Evolutionary conservation across 1,139 yeast genomes (phyloP).

Genomic region (Nakaseomyces nivariensis): DNA sequence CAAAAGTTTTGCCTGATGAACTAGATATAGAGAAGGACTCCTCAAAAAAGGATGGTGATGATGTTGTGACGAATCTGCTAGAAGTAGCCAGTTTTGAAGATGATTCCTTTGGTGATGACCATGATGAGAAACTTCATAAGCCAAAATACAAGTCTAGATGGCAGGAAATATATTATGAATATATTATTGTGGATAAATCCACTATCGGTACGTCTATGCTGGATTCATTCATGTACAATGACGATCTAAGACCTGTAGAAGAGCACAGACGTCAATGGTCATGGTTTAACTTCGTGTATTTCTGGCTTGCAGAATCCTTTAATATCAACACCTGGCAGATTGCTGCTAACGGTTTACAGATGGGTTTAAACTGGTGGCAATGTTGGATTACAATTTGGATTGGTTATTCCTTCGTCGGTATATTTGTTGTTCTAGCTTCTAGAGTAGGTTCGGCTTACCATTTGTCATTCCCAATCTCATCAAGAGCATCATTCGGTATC

Average conservation of each 20-base stretch:
- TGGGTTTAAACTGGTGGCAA: slow-evolving; percentile 82
- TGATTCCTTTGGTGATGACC: slow-evolving; percentile 1
- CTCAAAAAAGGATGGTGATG: background rate
- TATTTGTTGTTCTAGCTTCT: slow-evolving; percentile 54
- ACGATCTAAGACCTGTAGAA: slow-evolving; percentile 66
- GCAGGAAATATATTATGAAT: slow-evolving; percentile 18
- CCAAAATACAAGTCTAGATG: slow-evolving; percentile 15
- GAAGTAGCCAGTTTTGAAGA: slow-evolving; percentile 1
- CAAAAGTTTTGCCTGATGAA: background rate
- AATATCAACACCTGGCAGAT: slow-evolving; percentile 87
- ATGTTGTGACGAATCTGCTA: background rate
- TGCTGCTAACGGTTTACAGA: slow-evolving; percentile 69
- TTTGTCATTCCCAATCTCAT: slow-evolving; percentile 67
- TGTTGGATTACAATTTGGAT: slow-evolving; percentile 81
- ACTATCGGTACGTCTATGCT: slow-evolving; percentile 17
- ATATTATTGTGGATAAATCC: slow-evolving; percentile 21
- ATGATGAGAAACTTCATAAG: background rate
- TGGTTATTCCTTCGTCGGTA: slow-evolving; percentile 52
- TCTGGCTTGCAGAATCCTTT: slow-evolving; percentile 83
- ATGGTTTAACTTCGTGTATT: slow-evolving; percentile 68
- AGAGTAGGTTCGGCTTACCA: slow-evolving; percentile 68
- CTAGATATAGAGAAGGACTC: background rate
- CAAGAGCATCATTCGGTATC: slow-evolving; percentile 66
- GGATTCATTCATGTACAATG: slow-evolving; percentile 56
- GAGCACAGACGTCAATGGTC: slow-evolving; percentile 61